Conservation (phyloP, 768 basidiomycete species). For the Panellus pusillus region DNA sequence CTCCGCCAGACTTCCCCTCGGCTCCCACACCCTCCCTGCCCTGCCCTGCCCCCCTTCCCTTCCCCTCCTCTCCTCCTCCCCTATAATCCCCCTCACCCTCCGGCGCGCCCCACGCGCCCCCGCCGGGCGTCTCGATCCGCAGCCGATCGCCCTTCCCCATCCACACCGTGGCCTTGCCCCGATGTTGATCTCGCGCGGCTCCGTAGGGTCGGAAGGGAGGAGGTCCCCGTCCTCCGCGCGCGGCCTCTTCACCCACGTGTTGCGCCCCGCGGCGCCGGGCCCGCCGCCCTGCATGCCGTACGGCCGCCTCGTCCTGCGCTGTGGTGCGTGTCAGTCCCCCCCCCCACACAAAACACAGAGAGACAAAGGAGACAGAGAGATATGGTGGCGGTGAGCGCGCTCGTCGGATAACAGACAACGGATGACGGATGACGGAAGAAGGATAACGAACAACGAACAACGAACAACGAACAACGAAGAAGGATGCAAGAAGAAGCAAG, state of each 20-base stretch:
- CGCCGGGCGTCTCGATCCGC: conserved; percentile 86
- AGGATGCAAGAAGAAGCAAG: too few relatives aligned
- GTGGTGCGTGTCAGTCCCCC: not conserved
- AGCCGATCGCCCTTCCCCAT: conserved; percentile 88
- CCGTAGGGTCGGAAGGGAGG: too few relatives aligned
- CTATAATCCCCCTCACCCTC: conserved; percentile 27
- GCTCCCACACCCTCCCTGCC: conserved; percentile 61
- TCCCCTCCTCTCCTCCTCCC: too few relatives aligned
- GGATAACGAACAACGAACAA: too few relatives aligned
- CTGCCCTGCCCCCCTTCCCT: conserved; percentile 34
- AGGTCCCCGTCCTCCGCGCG: conserved; percentile 70
- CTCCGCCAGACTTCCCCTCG: conserved; percentile 70
- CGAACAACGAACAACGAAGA: too few relatives aligned
- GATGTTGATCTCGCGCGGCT: too few relatives aligned
- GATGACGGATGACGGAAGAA: too few relatives aligned
- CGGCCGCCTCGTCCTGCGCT: conserved; percentile 84
- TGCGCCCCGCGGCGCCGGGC: conserved; percentile 68
- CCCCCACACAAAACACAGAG: too few relatives aligned
- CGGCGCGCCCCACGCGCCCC: conserved; percentile 77
- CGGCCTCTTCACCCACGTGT: conserved; percentile 83
- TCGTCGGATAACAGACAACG: too few relatives aligned
- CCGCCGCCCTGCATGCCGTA: conserved; percentile 85
- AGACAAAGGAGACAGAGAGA: too few relatives aligned
- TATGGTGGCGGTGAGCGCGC: too few relatives aligned
- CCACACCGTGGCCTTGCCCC: conserved; percentile 86